Evolutionary conservation across 495 filamentous ascomycete genomes (phyloP).

Genomic region (Hyaloscypha variabilis): DNA sequence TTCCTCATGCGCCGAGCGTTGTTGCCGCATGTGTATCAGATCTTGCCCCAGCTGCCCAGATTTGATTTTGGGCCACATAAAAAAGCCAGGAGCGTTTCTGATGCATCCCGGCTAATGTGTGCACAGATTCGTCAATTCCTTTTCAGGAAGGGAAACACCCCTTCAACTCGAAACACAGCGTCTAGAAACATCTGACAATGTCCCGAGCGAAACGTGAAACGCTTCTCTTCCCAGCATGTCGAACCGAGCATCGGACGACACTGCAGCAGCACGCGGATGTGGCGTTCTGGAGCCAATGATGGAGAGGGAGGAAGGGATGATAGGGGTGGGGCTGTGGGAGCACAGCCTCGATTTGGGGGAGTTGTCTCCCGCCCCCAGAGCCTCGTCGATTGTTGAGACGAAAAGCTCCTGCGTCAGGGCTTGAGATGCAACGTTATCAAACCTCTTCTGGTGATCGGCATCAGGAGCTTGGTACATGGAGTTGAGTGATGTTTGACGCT

Average conservation of each 20-base stretch:
- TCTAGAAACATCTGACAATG: background rate
- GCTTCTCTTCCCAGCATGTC: background rate
- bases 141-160: background rate
- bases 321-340: background rate
- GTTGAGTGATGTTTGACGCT: slow-evolving; percentile 1
- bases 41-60: background rate
- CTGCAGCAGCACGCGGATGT: background rate
- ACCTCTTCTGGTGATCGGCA: background rate
- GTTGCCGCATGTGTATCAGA: background rate
- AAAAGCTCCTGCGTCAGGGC: background rate
- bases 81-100: background rate
- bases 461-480: background rate
- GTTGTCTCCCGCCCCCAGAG: background rate
- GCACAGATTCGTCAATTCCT: background rate
- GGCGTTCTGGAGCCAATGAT: background rate
- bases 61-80: too few relatives aligned
- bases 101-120: background rate
- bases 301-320: background rate
- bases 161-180: background rate
- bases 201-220: background rate
- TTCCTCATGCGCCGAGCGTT: background rate
- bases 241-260: background rate
- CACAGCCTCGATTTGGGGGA: background rate
- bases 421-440: background rate
- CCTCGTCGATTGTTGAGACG: background rate